These are phyloP conservation scores for Apiospora kogelbergensis DNA, from an alignment of 2,329 filamentous ascomycete species.

Conservation along the genomic window DNA sequence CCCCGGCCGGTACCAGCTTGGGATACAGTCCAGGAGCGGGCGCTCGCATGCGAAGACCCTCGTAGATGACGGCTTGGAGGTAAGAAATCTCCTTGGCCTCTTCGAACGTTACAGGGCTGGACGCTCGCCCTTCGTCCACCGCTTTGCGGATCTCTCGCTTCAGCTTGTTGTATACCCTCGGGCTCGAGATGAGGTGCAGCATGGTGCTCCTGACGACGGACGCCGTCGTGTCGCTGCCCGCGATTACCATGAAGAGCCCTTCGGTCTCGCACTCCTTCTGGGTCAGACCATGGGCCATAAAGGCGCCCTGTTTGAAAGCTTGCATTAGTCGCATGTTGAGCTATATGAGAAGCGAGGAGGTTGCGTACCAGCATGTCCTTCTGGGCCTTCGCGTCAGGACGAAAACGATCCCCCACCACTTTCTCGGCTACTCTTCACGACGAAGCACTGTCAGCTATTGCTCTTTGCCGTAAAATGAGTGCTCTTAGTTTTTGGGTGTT, in stretches of 20 bases:
- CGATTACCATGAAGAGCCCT: conserved; percentile 26
- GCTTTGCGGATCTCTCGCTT: conserved; percentile 43
- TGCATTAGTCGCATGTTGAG: not conserved
- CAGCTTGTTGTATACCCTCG: conserved; percentile 42
- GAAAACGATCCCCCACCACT: conserved; percentile 12
- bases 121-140: conserved; percentile 30
- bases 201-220: conserved; percentile 46
- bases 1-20: conserved; percentile 28
- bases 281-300: conserved; percentile 30
- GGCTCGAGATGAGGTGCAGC: conserved; percentile 47
- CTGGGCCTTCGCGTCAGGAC: not conserved
- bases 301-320: conserved; percentile 26
- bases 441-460: not conserved
- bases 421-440: conserved; percentile 10
- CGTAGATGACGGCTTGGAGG: conserved; percentile 36
- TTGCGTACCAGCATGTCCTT: conserved; percentile 16
- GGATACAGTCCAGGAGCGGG: conserved; percentile 30
- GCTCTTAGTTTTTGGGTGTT: not conserved
- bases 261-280: conserved; percentile 30
- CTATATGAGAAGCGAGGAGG: not conserved
- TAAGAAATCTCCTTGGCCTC: conserved; percentile 35
- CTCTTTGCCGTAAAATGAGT: too few relatives aligned
- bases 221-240: conserved; percentile 51
- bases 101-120: conserved; percentile 25
- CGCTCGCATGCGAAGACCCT: conserved; percentile 37